Evolutionary conservation across 73 alveolate genomes (phyloP).

Genomic region (Blepharisma stoltei): DNA sequence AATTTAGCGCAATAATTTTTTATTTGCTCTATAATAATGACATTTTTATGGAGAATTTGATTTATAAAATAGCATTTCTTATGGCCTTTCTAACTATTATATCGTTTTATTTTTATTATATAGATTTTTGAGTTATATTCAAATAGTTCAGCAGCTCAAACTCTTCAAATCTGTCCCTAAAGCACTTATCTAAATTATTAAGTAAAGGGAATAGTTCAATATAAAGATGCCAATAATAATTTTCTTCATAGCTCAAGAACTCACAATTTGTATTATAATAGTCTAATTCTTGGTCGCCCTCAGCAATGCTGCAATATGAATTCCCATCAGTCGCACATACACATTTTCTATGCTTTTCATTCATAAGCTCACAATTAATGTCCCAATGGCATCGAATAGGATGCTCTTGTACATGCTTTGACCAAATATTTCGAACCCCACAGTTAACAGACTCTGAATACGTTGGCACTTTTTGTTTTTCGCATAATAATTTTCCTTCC

Average conservation of each 20-base stretch:
- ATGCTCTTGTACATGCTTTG: background rate
- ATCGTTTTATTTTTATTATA: no score
- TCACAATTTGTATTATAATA: background rate
- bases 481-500: background rate
- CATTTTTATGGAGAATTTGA: no score
- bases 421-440: background rate
- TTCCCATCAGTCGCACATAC: conserved; percentile 19
- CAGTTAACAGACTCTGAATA: background rate
- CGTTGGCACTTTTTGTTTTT: background rate
- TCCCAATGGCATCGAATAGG: conserved; percentile 3
- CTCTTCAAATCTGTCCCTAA: background rate
- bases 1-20: no score
- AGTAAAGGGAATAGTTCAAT: conserved; percentile 20
- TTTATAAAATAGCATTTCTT: no score
- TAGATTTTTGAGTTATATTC: no score
- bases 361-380: background rate
- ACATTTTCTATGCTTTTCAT: background rate
- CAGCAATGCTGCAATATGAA: conserved; percentile 8
- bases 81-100: no score
- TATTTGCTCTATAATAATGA: no score
- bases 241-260: background rate
- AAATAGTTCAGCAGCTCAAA: background rate
- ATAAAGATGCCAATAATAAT: background rate
- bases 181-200: conserved; percentile 10
- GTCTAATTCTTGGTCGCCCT: background rate